These are phyloP conservation scores for Borealophlyctis nickersoniae DNA, from an alignment of 192 early-diverging fungal species.

Conservation along the genomic window DNA sequence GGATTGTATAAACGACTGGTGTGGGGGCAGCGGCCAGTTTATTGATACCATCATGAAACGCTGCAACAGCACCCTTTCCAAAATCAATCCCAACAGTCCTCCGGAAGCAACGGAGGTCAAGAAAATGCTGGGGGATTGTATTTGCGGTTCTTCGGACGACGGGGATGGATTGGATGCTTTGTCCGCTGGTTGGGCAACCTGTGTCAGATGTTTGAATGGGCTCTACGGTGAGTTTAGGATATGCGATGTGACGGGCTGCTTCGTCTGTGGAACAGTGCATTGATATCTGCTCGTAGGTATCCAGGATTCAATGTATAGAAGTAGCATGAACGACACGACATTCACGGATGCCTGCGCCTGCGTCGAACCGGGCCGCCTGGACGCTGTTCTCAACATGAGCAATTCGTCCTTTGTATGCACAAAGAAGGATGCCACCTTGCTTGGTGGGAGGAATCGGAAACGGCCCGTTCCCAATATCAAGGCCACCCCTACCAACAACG, in stretches of 20 bases:
- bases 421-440: not conserved
- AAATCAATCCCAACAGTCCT: not conserved
- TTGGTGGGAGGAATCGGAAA: not conserved
- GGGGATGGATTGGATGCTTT: not conserved
- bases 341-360: constrained; percentile 1
- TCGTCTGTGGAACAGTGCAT: too few species aligned
- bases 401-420: constrained; percentile 3
- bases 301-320: not conserved
- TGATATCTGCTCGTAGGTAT: too few species aligned
- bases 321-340: not conserved
- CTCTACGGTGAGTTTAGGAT: not conserved
- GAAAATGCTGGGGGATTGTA: not conserved
- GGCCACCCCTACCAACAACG: too few species aligned
- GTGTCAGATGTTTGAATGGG: not conserved
- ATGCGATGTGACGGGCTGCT: too few species aligned
- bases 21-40: not conserved
- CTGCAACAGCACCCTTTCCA: not conserved
- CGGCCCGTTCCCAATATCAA: not conserved
- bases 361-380: not conserved
- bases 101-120: not conserved
- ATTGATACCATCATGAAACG: constrained; percentile 1
- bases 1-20: not conserved
- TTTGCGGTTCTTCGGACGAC: not conserved
- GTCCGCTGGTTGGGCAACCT: not conserved
- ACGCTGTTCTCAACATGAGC: constrained; percentile 2